Evolutionary conservation across 306 rosid species (phyloP), one percentile per base, ranked within the genome.

Genomic region (Quercus parvula): DNA sequence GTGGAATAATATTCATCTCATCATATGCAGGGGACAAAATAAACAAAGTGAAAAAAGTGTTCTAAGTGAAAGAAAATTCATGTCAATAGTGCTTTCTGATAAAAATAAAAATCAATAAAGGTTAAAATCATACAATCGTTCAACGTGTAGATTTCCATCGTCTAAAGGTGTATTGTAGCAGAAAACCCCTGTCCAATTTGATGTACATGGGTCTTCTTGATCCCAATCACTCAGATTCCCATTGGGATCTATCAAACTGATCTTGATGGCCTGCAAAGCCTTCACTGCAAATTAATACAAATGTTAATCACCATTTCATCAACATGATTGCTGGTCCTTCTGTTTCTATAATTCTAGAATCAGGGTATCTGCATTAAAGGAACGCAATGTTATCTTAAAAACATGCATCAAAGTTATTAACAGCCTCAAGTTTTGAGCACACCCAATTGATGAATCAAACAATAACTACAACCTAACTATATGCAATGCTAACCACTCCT

Each of bases 181-280:
- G 55, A 82, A 9, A 81, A 96, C 90, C 57, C 99, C 92, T 25
- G 82, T 93, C 99, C 98, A 96, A 13, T 25, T 81, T 38, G 89
- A 77, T 7, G 85, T 78, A 78, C 99, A 96, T 7, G 99, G 98
- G 77, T 96, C 98, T 70, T 93, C 97, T 8, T 15, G 41, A 66
- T 86, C 70, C 99, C 99, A 96, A 62, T 82, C 89, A 78, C 85
- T 93, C 87, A 96, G 88, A 86, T 90, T 93, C 82, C 88, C 71
- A 79, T 87, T 78, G 59, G 90, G 87, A 86, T 96, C 99, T 57
- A 78, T 59, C 92, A 96, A 86, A 76, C 77, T 82, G 20, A 6
- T 12, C 83, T 81, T 89, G 78, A 96, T 93, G 75, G 83, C 58
- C 19, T 6, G 73, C 92, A 96, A 88, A 61, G 98, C 98, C 3